Conservation (phyloP, 208 protist species). For the Trypanosoma lewisi region DNA sequence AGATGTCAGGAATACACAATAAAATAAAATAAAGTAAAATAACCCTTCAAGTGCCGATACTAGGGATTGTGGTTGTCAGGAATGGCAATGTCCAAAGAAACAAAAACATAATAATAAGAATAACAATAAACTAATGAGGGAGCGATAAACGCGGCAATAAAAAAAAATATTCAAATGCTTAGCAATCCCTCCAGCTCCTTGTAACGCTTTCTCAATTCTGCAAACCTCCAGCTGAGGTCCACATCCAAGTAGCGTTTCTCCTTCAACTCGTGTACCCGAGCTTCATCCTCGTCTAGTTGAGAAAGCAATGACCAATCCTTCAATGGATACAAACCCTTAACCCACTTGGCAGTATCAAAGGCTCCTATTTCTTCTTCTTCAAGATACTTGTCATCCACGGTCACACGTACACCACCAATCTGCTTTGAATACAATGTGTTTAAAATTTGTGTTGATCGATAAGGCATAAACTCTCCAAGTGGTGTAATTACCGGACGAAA, state of each 20-base stretch:
- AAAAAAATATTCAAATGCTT: conserved; percentile 9
- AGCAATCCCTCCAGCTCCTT: conserved; percentile 55
- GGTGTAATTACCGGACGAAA: conserved; percentile 72
- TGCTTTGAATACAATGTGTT: conserved; percentile 85
- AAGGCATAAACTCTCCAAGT: conserved; percentile 73
- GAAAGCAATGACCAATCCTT: conserved; percentile 78
- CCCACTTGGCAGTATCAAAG: conserved; percentile 83
- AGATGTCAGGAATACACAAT: neutral
- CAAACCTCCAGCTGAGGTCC: conserved; percentile 80
- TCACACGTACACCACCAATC: conserved; percentile 76
- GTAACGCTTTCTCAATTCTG: conserved; percentile 72
- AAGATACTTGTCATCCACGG: conserved; percentile 78
- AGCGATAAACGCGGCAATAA: neutral
- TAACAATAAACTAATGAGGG: neutral
- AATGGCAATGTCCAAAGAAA: conserved; percentile 6
- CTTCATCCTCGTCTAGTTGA: conserved; percentile 86
- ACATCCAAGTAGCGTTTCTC: conserved; percentile 75
- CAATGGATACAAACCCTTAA: conserved; percentile 78
- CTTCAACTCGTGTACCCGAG: conserved; percentile 64
- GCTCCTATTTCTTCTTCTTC: conserved; percentile 72
- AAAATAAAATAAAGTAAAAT: neutral
- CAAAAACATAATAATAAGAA: too few relatives aligned
- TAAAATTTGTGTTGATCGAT: conserved; percentile 78
- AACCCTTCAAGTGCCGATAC: neutral
- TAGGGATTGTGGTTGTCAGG: neutral